Base-by-base conservation (phyloP, 169 alveolate genomes). In the Fabrea salina region DNA sequence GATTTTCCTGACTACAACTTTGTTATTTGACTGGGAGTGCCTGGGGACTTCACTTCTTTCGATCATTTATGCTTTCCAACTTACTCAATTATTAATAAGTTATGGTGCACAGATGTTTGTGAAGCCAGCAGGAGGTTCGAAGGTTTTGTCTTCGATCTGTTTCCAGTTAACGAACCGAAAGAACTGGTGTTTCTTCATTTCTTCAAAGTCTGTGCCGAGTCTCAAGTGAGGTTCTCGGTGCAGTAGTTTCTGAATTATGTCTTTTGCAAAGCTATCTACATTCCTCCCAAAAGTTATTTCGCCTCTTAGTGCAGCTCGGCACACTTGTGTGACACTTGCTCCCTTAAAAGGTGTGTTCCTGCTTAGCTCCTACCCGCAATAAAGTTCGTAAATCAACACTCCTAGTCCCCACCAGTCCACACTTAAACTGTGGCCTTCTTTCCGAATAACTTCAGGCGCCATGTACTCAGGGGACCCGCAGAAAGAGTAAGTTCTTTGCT, bases 341-440 rank as follows among this genome's bases (percentile, higher is more conserved):
- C 78, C 78, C 30, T 68, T 57, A 43, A 68, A 68, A 68, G 78
- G 78, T 1, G 78, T 47, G 39, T 61, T 47, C 3, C 74, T 61
- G 39, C 25, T 2, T 61, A 61, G 39, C 11, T 5, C 1, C 19
- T 47, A 43, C 61, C 91, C 93, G 53, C 64, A 58, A 6, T 80
- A 7, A 68, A 88, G 51, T 77, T 88, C 93, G 80, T 72, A 88
- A 22, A 72, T 59, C 25, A 88, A 58, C 19, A 84, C 79, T 19
- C 93, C 93, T 40, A 82, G 78, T 30, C 75, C 79, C 86, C 91
- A 88, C 84, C 83, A 82, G 30, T 88, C 93, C 22, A 85, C 79
- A 43, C 59, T 82, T 41, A 49, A 44, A 16, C 81, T 77, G 78
- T 85, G 83, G 49, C 89, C 89, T 35, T 47, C 61, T 71, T 79